phyloP scores from a whole-genome alignment of 2,329 filamentous ascomycete species.

The Sphaerulina musiva region DNA sequence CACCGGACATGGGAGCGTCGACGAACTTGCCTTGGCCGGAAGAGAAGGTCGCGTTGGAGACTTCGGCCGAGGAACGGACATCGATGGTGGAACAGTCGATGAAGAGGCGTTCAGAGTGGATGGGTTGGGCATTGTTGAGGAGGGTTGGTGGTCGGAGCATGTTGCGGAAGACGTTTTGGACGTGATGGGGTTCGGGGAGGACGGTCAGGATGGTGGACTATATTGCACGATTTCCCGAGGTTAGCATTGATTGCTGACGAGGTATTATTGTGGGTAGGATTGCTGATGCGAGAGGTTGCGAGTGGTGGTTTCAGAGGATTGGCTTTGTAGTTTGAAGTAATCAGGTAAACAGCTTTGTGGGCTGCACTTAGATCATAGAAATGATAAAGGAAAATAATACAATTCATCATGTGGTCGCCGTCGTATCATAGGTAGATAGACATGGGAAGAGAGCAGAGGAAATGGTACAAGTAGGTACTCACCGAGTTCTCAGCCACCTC shows the following conservation, averaged over 20 bases:
- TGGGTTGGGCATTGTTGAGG: slow-evolving; percentile 39
- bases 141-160: slow-evolving; percentile 60
- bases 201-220: slow-evolving; percentile 84
- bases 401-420: slow-evolving; percentile 15
- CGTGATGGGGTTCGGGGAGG: slow-evolving; percentile 81
- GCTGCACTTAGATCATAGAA: slow-evolving; percentile 68
- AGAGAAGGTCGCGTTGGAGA: slow-evolving; percentile 63
- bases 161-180: slow-evolving; percentile 70
- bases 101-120: slow-evolving; percentile 62
- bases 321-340: slow-evolving; percentile 58
- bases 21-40: slow-evolving; percentile 70
- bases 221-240: not conserved
- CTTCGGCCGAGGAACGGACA: slow-evolving; percentile 70
- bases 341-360: slow-evolving; percentile 50
- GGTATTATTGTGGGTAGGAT: not conserved
- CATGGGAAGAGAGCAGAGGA: not conserved
- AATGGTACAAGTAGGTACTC: slow-evolving; percentile 34
- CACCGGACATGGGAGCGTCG: slow-evolving; percentile 94
- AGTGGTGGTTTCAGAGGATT: slow-evolving; percentile 59
- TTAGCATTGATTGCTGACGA: not conserved
- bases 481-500: slow-evolving; percentile 63
- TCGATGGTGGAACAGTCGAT: slow-evolving; percentile 98
- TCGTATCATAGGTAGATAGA: not conserved
- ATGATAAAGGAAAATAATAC: slow-evolving; percentile 36
- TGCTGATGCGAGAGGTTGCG: not conserved